Evolutionary conservation across 345 rosid species (phyloP).

Genomic region (Euphorbia tirucalli): DNA sequence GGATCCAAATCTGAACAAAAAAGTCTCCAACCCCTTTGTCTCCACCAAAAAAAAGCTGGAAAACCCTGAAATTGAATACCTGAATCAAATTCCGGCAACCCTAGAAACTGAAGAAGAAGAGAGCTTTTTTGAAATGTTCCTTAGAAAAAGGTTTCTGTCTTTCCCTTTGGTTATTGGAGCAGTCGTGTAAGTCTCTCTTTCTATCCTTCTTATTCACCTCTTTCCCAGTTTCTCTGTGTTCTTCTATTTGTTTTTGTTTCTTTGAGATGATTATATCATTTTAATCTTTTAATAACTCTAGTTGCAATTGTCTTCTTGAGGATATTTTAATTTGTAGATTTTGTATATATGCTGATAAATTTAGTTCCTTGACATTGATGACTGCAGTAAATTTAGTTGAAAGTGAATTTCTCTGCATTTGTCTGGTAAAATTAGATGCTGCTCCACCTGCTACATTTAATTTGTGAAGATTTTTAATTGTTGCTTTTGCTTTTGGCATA

Average conservation of each 20-base stretch:
- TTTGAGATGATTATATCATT: not conserved
- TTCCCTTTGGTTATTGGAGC: slow-evolving; percentile 25
- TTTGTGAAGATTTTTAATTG: not conserved
- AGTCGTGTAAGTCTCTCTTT: slow-evolving; percentile 13
- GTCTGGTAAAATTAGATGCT: not conserved
- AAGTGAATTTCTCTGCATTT: not conserved
- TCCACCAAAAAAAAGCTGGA: not conserved
- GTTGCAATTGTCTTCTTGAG: not conserved
- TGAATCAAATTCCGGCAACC: not conserved
- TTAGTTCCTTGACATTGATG: not conserved
- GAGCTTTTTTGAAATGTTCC: not conserved
- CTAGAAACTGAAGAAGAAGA: not conserved
- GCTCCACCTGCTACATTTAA: not conserved
- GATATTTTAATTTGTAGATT: not conserved
- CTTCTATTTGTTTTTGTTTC: not conserved
- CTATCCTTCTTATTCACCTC: not conserved
- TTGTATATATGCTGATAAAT: not conserved
- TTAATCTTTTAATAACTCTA: not conserved
- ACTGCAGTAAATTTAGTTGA: not conserved
- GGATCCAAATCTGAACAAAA: not conserved
- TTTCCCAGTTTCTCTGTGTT: too few species aligned
- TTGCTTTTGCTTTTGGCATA: not conserved
- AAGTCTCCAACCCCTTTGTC: not conserved
- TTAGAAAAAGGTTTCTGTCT: slow-evolving; percentile 27
- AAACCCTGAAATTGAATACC: slow-evolving; percentile 1